A percentile compares a stretch with the other conserved stretches of the same genome.
These are phyloP conservation scores for Entomortierella lignicola DNA, from an alignment of 192 early-diverging fungal genomes.

Conservation along the genomic window DNA sequence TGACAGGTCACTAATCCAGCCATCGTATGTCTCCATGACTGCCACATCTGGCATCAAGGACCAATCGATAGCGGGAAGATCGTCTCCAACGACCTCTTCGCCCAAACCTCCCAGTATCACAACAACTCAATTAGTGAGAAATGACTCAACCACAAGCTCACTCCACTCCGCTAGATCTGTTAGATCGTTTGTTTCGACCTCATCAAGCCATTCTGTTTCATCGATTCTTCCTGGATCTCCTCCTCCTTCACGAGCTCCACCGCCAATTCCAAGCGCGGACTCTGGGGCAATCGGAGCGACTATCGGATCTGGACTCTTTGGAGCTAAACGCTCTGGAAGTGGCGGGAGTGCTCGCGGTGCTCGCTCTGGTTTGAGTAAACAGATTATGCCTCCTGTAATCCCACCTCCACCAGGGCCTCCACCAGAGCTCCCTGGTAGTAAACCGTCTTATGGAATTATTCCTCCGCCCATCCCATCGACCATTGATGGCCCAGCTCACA, in stretches of 20 bases:
- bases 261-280: conserved; percentile 23
- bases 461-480: conserved; percentile 49
- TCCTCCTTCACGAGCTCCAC: conserved; percentile 45
- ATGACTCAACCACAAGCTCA: conserved; percentile 35
- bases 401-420: conserved; percentile 32
- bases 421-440: conserved; percentile 13
- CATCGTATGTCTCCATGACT: conserved; percentile 31
- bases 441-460: conserved; percentile 45
- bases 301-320: conserved; percentile 24
- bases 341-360: conserved; percentile 38
- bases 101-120: conserved; percentile 8
- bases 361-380: conserved; percentile 46
- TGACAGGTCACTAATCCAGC: not conserved
- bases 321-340: conserved; percentile 33
- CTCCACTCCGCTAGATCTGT: conserved; percentile 24
- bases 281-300: not conserved
- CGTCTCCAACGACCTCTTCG: not conserved
- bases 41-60: not conserved
- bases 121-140: conserved; percentile 20
- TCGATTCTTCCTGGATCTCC: conserved; percentile 40
- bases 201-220: conserved; percentile 12
- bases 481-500: conserved; percentile 3
- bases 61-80: no score
- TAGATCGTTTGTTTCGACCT: conserved; percentile 28
- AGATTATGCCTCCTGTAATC: conserved; percentile 22